Percentiles rank a stretch among this genome's conserved stretches.
These are phyloP conservation scores for Erucastrum elatum DNA, from an alignment of 345 rosid genomes.

Conservation along the genomic window DNA sequence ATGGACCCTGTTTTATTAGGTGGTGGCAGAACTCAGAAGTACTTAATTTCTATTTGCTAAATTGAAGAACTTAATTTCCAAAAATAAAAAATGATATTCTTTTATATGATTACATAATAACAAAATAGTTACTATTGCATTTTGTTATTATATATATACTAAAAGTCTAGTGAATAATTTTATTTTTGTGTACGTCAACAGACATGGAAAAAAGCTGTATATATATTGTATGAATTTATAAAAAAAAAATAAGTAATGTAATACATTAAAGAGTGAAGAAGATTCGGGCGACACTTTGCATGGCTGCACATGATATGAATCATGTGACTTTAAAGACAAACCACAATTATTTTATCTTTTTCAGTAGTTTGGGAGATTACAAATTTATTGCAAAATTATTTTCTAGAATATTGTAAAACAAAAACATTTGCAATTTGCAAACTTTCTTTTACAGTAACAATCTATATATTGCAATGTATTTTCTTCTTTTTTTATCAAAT, in stretches of 20 bases:
- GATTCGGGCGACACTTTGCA: constrained; percentile 41
- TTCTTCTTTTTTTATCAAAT: too few species aligned
- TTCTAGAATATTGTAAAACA: not conserved
- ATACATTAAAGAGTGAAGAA: constrained; percentile 35
- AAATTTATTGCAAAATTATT: constrained; percentile 33
- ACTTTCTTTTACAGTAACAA: not conserved
- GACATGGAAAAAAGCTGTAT: not conserved
- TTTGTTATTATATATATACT: constrained; percentile 18
- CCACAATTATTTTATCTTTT: constrained; percentile 38
- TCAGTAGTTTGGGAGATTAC: constrained; percentile 37
- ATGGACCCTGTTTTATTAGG: constrained; percentile 44
- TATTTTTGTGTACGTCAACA: not conserved
- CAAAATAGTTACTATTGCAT: constrained; percentile 11
- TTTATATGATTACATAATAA: constrained; percentile 29
- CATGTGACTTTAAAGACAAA: constrained; percentile 41
- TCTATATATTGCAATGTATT: constrained; percentile 22
- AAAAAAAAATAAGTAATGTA: not conserved
- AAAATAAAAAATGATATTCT: not conserved
- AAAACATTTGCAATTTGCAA: not conserved
- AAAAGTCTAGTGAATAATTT: constrained; percentile 4
- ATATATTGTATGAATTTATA: not conserved
- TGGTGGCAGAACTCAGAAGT: constrained; percentile 29
- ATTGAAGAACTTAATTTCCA: not conserved
- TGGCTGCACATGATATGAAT: constrained; percentile 39
- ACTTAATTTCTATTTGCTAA: constrained; percentile 9